These are phyloP conservation scores for Tetrapisispora taiwanensis DNA, from an alignment of 805 yeast species.

Conservation along the genomic window DNA sequence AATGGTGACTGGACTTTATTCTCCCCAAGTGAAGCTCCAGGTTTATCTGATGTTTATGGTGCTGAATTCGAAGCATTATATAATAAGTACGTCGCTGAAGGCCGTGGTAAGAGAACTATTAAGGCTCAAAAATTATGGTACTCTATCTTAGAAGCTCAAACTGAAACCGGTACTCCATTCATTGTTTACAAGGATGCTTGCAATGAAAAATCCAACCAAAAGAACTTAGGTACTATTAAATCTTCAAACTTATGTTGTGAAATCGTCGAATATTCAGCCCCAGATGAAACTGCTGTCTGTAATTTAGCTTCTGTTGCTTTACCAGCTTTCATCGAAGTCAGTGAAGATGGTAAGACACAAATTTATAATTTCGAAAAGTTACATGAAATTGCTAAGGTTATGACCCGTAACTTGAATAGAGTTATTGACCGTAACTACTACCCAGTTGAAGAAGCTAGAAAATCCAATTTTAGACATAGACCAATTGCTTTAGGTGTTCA, in stretches of 20 bases:
- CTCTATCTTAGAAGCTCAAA: conserved; percentile 81
- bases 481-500: conserved; percentile 98
- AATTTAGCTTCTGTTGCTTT: conserved; percentile 85
- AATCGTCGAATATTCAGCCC: conserved; percentile 81
- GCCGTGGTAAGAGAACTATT: conserved; percentile 51
- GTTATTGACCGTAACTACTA: conserved; percentile 79
- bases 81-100: conserved; percentile 60
- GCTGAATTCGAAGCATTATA: conserved; percentile 70
- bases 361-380: conserved; percentile 63
- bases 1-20: conserved; percentile 81
- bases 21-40: conserved; percentile 84
- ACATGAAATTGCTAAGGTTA: conserved; percentile 67
- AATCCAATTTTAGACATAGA: conserved; percentile 72
- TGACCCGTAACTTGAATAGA: conserved; percentile 67
- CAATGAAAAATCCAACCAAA: conserved; percentile 78
- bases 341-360: conserved; percentile 35
- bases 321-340: conserved; percentile 58
- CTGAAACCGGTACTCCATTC: conserved; percentile 94
- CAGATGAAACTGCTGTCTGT: conserved; percentile 93
- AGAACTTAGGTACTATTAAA: conserved; percentile 85
- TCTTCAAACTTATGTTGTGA: conserved; percentile 93
- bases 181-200: conserved; percentile 90
- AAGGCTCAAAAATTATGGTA: conserved; percentile 89
- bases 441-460: conserved; percentile 68
- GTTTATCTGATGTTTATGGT: conserved; percentile 73